Percentiles rank a stretch among this genome's conserved stretches.
Evolutionary conservation across 2,329 filamentous ascomycete genomes (phyloP).

Genomic region (Neopestalotiopsis clavispora): DNA sequence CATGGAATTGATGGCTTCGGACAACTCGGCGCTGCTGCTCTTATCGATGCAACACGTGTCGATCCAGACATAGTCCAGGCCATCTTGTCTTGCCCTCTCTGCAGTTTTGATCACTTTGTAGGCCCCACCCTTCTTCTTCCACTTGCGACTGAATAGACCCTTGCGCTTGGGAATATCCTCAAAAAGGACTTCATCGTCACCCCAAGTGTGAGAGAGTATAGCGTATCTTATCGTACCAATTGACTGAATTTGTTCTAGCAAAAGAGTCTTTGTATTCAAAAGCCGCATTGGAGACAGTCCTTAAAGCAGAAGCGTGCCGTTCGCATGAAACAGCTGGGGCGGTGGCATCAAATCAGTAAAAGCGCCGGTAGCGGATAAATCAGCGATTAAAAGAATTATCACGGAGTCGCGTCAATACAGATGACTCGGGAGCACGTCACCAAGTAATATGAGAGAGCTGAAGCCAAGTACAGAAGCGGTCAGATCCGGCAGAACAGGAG

Average conservation of each 20-base stretch:
- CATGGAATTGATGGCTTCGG: constrained; percentile 10
- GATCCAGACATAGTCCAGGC: background rate
- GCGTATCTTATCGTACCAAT: background rate
- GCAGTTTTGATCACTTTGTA: background rate
- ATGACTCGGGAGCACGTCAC: no score
- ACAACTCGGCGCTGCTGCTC: constrained; percentile 7
- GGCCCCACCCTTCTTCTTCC: background rate
- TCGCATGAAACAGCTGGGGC: no score
- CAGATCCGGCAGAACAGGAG: no score
- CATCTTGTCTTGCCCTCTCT: background rate
- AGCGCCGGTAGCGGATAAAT: no score
- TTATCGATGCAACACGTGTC: constrained; percentile 13
- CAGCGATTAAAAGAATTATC: no score
- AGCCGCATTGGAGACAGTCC: background rate
- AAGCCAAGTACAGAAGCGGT: no score
- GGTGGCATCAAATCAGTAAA: no score
- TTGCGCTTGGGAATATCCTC: constrained; percentile 4
- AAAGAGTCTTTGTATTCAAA: background rate
- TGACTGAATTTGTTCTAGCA: background rate
- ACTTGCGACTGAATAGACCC: background rate
- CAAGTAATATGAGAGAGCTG: no score
- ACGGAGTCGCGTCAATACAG: no score
- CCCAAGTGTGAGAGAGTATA: constrained; percentile 10
- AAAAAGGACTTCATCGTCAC: constrained; percentile 1
- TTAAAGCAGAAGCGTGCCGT: background rate